Evolutionary conservation across 2,329 filamentous ascomycete species (phyloP), one percentile per base, ranked within the genome.

Genomic region (Diaporthe aspalathi): DNA sequence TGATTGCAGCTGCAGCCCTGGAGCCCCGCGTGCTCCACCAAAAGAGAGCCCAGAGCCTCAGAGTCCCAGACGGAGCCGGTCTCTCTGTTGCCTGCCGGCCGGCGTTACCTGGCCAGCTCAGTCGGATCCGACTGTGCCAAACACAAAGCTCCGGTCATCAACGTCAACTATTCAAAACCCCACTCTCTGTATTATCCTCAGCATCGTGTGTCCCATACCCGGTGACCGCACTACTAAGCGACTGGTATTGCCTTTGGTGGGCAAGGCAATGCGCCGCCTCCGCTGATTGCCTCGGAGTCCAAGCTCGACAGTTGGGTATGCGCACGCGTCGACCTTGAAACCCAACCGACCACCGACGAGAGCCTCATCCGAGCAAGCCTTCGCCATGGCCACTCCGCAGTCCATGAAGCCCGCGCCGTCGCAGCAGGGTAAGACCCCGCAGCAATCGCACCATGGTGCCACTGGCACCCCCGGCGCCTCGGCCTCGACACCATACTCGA

Each of bases 391-490:
- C 35, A 87, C 86, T 0, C 85, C 86, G 12, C 87, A 85, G 9
- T 80, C 85, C 12, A 85, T 84, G 78, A 87, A 86, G 78, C 83
- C 84, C 43, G 77, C 76, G 7, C 80, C 85, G 52, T 89, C 87
- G 17, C 84, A 86, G 75, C 85, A 86, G 78, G 84, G 84, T n/a
- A 81, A 82, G 45, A 86, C 85, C 3, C 85, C 84, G 5, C 85
- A 84, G 22, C 86, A 88, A 74, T 79, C 76, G 2, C 78, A 82
- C 49, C 79, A 82, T 22, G 79, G 86, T 70, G 83, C 86, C 2
- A 87, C 82, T 6, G 88, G 87, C 3, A 91, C 90, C 7, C 90
- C 90, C 17, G 89, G 89, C 22, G 89, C 90, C n/a, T 91, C 90
- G n/a, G 89, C 90, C 29, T 91, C 90, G 45, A 92, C 90, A 1